Conservation (phyloP, 2,329 filamentous ascomycete species). For the Ploettnerulaceae sp. region DNA sequence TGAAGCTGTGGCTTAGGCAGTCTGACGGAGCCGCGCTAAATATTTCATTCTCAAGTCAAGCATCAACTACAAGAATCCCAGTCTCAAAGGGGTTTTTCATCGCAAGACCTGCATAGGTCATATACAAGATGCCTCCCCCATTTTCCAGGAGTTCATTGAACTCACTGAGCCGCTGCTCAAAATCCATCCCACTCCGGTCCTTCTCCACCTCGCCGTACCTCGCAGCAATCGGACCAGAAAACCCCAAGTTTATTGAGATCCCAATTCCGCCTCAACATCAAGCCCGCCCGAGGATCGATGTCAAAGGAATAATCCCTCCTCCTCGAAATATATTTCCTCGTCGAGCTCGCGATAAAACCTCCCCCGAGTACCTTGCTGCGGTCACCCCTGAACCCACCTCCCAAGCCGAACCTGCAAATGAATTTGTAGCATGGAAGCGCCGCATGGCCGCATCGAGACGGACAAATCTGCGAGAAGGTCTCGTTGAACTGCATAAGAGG, state of each 20-base stretch:
- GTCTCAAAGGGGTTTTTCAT: slow-evolving; percentile 1
- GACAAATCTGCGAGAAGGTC: slow-evolving; percentile 64
- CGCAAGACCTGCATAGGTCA: slow-evolving; percentile 8
- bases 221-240: slow-evolving; percentile 68
- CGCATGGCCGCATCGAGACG: slow-evolving; percentile 69
- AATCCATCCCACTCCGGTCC: slow-evolving; percentile 33
- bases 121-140: slow-evolving; percentile 27
- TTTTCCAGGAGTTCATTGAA: slow-evolving; percentile 28
- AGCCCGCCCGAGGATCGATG: slow-evolving; percentile 37
- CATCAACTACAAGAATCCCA: slow-evolving; percentile 2
- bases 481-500: slow-evolving; percentile 64
- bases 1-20: slow-evolving; percentile 10
- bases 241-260: slow-evolving; percentile 79
- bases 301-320: slow-evolving; percentile 78
- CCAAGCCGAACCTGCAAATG: slow-evolving; percentile 24
- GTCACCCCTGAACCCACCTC: slow-evolving; percentile 51
- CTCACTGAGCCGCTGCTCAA: slow-evolving; percentile 32
- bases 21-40: slow-evolving; percentile 22
- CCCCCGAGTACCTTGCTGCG: slow-evolving; percentile 53
- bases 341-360: slow-evolving; percentile 55
- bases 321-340: slow-evolving; percentile 73
- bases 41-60: slow-evolving; percentile 15
- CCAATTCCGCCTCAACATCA: slow-evolving; percentile 66
- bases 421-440: slow-evolving; percentile 56
- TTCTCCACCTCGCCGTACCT: slow-evolving; percentile 44